Evolutionary conservation across 331 rosid genomes (phyloP), one percentile per base, ranked within the genome.

Genomic region (Quercus lobata): DNA sequence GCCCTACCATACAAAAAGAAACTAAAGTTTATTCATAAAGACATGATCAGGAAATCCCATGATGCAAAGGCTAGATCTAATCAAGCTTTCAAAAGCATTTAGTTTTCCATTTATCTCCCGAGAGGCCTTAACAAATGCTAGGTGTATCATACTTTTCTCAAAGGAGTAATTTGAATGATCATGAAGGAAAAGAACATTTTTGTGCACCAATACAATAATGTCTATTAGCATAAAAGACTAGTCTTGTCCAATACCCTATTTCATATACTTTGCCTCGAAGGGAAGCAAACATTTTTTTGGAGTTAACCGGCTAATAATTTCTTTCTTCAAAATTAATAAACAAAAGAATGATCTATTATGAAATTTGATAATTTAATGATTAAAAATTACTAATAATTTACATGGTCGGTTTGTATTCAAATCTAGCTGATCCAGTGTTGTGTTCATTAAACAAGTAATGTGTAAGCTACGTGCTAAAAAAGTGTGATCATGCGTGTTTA

Each of bases 1-100:
- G 37, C 76, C 71, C 76, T 56, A 49, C 66, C 66, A 7, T 25
- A 72, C 25, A 9, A 32, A 81, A 83, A 78, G 14, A 41, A 57
- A 57, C 61, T 57, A 57, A n/a, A 57, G 61, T 3, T 57, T 57
- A 57, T 57, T 57, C 24, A 57, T 57, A n/a, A 57, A 8, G 24
- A 7, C 25, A 44, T 56, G 55, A 32, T 16, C 53, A 69, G 34
- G 60, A 74, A 44, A 57, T 75, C 70, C 52, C 34, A 22, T 74
- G 62, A 58, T 58, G 60, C 73, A 71, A 15, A 22, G n/a, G 53
- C 57, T 30, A 4, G 41, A 57, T 18, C 61, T 19, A 8, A 18
- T 57, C 61, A n/a, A n/a, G n/a, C 21, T 11, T 49, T 49, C 18
- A 49, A 49, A 49, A 12, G 55, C 55, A 57, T 57, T 57, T 57